Conservation (phyloP, 1,284 basidiomycete genomes). For the Mycena sp. region DNA sequence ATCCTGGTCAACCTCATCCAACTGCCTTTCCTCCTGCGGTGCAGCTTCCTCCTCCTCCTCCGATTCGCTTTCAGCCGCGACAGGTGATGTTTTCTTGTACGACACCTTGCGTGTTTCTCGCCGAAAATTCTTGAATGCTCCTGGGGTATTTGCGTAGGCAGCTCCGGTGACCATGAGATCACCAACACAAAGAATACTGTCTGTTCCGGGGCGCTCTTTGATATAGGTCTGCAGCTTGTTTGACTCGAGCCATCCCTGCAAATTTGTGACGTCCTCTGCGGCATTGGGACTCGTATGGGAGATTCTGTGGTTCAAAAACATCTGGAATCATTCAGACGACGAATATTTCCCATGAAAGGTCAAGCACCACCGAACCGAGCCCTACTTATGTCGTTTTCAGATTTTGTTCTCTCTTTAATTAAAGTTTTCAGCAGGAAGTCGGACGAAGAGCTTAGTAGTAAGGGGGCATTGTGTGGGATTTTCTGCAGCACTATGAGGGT, state of each 20-base stretch:
- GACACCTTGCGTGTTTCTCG: not conserved
- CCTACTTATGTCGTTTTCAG: no score
- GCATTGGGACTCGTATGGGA: not conserved
- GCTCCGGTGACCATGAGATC: conserved; percentile 2
- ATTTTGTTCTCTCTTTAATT: no score
- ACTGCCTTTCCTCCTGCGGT: not conserved
- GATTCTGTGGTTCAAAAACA: not conserved
- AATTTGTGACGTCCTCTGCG: not conserved
- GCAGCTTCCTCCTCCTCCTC: not conserved
- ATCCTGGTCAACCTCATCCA: not conserved
- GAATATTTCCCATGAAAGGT: no score
- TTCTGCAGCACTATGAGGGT: no score
- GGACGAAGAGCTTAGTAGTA: no score
- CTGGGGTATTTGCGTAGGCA: not conserved
- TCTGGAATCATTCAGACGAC: no score
- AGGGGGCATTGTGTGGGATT: no score
- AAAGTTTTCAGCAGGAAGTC: no score
- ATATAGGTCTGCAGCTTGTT: conserved; percentile 4
- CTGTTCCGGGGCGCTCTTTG: not conserved
- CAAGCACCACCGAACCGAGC: no score
- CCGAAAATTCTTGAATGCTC: conserved; percentile 8
- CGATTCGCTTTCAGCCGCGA: not conserved
- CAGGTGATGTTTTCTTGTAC: not conserved
- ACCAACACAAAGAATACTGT: not conserved
- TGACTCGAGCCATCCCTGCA: not conserved